Evolutionary conservation across 176 grass and related monocot genomes (phyloP).

Genomic region (Thinopyrum elongatum): DNA sequence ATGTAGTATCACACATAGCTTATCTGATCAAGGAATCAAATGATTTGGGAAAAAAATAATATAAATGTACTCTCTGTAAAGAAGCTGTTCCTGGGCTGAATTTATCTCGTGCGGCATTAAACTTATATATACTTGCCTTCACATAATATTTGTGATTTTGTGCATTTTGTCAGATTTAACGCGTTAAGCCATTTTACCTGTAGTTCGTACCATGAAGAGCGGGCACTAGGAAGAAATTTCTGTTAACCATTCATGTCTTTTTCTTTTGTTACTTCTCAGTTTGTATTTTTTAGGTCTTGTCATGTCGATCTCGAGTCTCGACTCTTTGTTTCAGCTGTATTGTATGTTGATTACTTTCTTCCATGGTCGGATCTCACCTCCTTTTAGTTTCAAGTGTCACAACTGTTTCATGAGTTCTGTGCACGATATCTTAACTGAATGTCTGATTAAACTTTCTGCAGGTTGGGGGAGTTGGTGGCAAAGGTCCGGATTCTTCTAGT

Average conservation of each 20-base stretch:
- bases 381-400: not conserved
- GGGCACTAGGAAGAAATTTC: constrained; percentile 3
- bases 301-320: not conserved
- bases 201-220: constrained; percentile 3
- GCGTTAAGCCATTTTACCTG: not conserved
- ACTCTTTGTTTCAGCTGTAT: constrained; percentile 18
- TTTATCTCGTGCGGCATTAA: not conserved
- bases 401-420: not conserved
- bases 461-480: constrained; percentile 79
- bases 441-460: constrained; percentile 23
- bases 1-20: not conserved
- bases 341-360: not conserved
- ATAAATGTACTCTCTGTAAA: not conserved
- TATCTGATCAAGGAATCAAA: not conserved
- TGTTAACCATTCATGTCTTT: not conserved
- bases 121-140: not conserved
- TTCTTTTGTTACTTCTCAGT: not conserved
- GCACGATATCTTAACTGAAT: constrained; percentile 2
- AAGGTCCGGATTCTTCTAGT: constrained; percentile 65
- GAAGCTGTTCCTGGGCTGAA: not conserved
- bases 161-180: not conserved
- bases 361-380: not conserved
- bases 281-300: not conserved
- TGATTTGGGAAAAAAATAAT: not conserved
- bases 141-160: constrained; percentile 1